Evolutionary conservation across 805 yeast genomes (phyloP), one percentile per base, ranked within the genome.

Genomic region (Yarrowia porcina): DNA sequence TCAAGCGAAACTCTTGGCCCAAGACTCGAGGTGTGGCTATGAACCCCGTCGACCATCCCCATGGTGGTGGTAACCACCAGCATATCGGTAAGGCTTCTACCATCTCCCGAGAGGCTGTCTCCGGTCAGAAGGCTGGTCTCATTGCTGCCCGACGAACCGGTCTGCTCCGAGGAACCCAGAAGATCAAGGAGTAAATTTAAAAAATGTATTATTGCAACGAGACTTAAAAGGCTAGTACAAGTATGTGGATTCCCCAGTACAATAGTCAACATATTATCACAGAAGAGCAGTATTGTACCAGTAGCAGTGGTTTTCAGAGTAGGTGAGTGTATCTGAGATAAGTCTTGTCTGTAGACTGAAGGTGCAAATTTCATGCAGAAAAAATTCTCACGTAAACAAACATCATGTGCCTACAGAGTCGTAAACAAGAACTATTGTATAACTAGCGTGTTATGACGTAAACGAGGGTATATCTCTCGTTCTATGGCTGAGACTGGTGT

Each of bases 11-110:
- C 96, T 90, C 97, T 72, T 94, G 98, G 98, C 99, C 99, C 83
- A 92, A 90, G 89, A 94, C 98, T 78, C 91, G 98, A 86, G 99
- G 98, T 93, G 98, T 93, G 80, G 99, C 99, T 80, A 93, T 94
- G 99, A 93, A 93, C 86, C 98, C 98, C 82, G 99, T 93, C 81
- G 99, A 93, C 81, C 99, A 93, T 86, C 99, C 99, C 81, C 99
- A 93, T 82, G 99, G 99, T 90, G 98, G 99, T 93, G 99, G 99
- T 93, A 92, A 92, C 97, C 98, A 93, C 83, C 98, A 93, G 86
- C 98, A 93, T 82, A 93, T 92, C 84, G 98, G 98, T 91, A 93
- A 93, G 87, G 97, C 98, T 77, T 93, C 98, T 75, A 93, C 98
- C 77, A 93, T 93, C 76, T 88, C 96, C 74, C 90, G 98, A 89